Conservation (phyloP, 495 filamentous ascomycete species). For the Antarctomyces pellizariae region DNA sequence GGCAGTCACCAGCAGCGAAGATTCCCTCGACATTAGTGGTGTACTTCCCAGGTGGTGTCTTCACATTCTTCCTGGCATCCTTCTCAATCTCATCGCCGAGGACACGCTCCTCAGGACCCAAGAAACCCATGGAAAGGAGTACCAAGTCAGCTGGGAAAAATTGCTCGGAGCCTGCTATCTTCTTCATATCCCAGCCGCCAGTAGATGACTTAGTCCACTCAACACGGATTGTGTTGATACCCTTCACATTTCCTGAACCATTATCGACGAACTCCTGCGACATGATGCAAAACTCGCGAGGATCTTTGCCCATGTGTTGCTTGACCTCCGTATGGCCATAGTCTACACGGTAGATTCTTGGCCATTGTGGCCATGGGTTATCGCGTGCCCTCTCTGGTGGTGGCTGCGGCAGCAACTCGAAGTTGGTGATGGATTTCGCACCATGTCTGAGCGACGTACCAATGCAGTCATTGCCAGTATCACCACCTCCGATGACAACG, state of each 20-base stretch:
- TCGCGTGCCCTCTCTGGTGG: slow-evolving; percentile 83
- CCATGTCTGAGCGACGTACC: slow-evolving; percentile 96
- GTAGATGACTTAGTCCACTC: slow-evolving; percentile 84
- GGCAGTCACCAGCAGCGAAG: slow-evolving; percentile 92
- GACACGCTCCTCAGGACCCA: slow-evolving; percentile 81
- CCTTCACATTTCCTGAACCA: slow-evolving; percentile 69
- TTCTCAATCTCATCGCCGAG: slow-evolving; percentile 75
- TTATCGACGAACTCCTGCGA: slow-evolving; percentile 94
- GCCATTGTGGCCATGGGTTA: slow-evolving; percentile 99
- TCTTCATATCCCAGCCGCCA: slow-evolving; percentile 99
- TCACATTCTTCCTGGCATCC: slow-evolving; percentile 89
- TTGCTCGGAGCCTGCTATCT: slow-evolving; percentile 79
- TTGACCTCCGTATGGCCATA: slow-evolving; percentile 95
- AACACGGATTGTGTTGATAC: slow-evolving; percentile 92
- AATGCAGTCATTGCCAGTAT: slow-evolving; percentile 98
- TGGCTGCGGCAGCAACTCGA: slow-evolving; percentile 89
- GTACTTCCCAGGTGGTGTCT: slow-evolving; percentile 81
- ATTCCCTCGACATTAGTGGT: slow-evolving; percentile 72
- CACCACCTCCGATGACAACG: slow-evolving; percentile 93
- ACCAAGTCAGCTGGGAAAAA: slow-evolving; percentile 97
- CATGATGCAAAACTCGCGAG: slow-evolving; percentile 97
- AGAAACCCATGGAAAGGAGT: slow-evolving; percentile 94
- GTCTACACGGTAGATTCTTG: slow-evolving; percentile 92
- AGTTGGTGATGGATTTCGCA: slow-evolving; percentile 91
- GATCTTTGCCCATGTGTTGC: slow-evolving; percentile 92